Conservation (phyloP, 176 grass and related monocot genomes). For the Alloteropsis semialata region DNA sequence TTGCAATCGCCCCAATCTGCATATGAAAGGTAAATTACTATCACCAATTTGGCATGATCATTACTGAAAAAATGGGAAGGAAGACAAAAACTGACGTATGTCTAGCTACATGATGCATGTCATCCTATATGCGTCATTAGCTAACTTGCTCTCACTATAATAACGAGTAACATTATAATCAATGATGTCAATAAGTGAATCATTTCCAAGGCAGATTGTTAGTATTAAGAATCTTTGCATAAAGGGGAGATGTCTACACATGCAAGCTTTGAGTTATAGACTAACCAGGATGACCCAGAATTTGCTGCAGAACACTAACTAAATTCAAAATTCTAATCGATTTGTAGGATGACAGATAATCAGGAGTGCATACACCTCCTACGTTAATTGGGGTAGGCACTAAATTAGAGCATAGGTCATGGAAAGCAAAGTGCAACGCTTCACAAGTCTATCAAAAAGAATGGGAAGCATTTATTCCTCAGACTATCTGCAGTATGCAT, state of each 20-base stretch:
- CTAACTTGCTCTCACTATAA: neutral
- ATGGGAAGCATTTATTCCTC: neutral
- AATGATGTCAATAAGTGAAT: neutral
- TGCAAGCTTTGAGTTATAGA: neutral
- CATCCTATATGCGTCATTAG: neutral
- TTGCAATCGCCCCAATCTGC: constrained; percentile 78
- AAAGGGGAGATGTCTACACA: neutral
- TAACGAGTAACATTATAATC: neutral
- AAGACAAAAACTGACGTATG: neutral
- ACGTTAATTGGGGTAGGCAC: neutral
- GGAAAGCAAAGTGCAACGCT: neutral
- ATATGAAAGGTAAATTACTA: neutral
- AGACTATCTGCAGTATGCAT: neutral
- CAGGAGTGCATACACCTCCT: neutral
- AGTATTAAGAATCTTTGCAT: neutral
- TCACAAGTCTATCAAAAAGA: neutral
- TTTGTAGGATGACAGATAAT: neutral
- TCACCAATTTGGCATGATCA: neutral
- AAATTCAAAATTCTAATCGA: neutral
- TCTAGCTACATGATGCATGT: neutral
- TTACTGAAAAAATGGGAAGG: constrained; percentile 1
- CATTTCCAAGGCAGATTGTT: neutral
- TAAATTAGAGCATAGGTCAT: neutral
- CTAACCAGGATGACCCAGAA: neutral
- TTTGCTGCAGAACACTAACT: neutral